Conservation (phyloP, 495 filamentous ascomycete species). For the Neurospora tetraspora region DNA sequence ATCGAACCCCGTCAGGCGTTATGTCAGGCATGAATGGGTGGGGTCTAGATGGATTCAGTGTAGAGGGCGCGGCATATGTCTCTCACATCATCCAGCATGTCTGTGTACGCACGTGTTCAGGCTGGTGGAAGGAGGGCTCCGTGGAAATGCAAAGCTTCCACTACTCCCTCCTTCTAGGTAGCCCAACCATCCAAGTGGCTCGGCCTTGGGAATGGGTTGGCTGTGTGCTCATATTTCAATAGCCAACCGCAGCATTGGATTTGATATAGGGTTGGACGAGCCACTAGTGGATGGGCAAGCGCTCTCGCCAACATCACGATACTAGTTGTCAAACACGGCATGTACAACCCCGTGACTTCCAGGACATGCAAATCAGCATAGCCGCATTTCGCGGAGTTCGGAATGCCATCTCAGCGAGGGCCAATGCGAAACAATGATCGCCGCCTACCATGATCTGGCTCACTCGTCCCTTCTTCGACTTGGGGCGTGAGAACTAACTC, state of each 20-base stretch:
- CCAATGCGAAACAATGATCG: background rate
- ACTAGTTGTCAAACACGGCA: background rate
- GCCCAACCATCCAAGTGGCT: background rate
- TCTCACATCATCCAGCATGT: background rate
- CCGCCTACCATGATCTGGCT: background rate
- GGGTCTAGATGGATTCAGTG: background rate
- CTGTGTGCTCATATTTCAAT: background rate
- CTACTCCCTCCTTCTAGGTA: background rate
- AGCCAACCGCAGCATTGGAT: background rate
- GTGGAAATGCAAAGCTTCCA: background rate
- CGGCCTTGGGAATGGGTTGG: background rate
- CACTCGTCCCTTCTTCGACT: background rate
- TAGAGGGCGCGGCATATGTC: background rate
- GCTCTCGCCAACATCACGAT: background rate
- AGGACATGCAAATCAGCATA: background rate
- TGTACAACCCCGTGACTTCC: background rate
- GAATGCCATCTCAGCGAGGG: background rate
- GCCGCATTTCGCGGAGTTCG: background rate
- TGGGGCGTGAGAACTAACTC: background rate
- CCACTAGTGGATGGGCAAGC: background rate
- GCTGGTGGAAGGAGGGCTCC: background rate
- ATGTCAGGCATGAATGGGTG: background rate
- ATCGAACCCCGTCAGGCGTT: background rate
- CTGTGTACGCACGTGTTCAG: background rate
- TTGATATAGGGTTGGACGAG: background rate